These are phyloP conservation scores for Hypoxylon crocopeplum DNA, from an alignment of 495 filamentous ascomycete genomes.

Conservation along the genomic window DNA sequence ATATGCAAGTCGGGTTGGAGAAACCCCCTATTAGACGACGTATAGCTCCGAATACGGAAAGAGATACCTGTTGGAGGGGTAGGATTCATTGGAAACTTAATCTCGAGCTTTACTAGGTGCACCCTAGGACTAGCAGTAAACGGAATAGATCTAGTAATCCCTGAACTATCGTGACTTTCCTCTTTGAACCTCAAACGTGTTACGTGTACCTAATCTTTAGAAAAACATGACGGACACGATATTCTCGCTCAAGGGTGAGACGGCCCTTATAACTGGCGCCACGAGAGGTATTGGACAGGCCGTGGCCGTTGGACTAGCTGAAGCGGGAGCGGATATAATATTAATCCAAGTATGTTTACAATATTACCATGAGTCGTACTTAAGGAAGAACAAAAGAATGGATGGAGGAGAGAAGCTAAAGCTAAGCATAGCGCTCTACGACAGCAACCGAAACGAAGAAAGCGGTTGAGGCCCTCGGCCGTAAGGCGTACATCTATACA, in stretches of 20 bases:
- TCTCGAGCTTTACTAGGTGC: neutral
- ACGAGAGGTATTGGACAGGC: conserved; percentile 87
- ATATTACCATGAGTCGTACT: too few species aligned
- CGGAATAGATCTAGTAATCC: too few species aligned
- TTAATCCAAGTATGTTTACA: conserved; percentile 64
- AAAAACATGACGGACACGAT: conserved; percentile 37
- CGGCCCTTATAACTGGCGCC: conserved; percentile 85
- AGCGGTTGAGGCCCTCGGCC: conserved; percentile 67
- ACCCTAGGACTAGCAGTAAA: neutral
- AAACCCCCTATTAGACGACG: neutral
- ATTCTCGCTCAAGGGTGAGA: conserved; percentile 69
- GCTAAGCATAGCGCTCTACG: conserved; percentile 41
- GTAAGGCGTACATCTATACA: conserved; percentile 71
- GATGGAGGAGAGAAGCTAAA: too few species aligned
- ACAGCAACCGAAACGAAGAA: conserved; percentile 70
- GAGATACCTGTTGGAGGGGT: too few species aligned
- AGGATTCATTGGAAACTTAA: neutral
- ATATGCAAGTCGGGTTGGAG: neutral
- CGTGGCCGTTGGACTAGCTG: conserved; percentile 80
- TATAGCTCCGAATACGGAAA: conserved; percentile 31
- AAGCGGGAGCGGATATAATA: conserved; percentile 84
- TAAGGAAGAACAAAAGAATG: neutral
- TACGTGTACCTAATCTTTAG: neutral
- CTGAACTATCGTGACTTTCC: too few species aligned
- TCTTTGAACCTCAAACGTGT: neutral